Percentiles rank a stretch among this genome's conserved stretches.
These are phyloP conservation scores for Chaetomium strumarium DNA, from an alignment of 2,329 filamentous ascomycete genomes.

Conservation along the genomic window DNA sequence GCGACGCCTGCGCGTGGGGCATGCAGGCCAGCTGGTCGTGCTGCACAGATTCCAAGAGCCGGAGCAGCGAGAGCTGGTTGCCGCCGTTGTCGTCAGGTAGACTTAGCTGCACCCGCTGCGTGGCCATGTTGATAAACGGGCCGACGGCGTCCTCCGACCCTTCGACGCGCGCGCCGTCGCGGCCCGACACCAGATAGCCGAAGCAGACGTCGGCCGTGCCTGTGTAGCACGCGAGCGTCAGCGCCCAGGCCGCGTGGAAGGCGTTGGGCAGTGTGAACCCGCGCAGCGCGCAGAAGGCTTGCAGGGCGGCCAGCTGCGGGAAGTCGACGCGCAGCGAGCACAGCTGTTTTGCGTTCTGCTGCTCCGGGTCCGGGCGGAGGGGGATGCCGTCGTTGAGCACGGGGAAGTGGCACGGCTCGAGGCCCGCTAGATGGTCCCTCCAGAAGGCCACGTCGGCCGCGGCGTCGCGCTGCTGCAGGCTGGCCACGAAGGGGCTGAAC, in stretches of 20 bases:
- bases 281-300: constrained; percentile 34
- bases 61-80: constrained; percentile 7
- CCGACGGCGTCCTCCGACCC: constrained; percentile 22
- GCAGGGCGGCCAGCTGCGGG: constrained; percentile 24
- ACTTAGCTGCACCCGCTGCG: constrained; percentile 17
- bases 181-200: constrained; percentile 35
- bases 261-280: constrained; percentile 44
- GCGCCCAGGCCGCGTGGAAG: constrained; percentile 35
- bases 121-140: constrained; percentile 26
- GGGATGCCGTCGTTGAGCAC: constrained; percentile 19
- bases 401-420: constrained; percentile 43
- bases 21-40: constrained; percentile 22
- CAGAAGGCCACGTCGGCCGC: constrained; percentile 31
- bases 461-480: constrained; percentile 9
- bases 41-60: constrained; percentile 22
- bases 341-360: constrained; percentile 9
- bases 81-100: no score
- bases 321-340: constrained; percentile 23
- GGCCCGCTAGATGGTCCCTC: constrained; percentile 37
- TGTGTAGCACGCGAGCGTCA: constrained; percentile 34
- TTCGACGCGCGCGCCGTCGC: constrained; percentile 18
- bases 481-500: constrained; percentile 22
- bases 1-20: constrained; percentile 20
- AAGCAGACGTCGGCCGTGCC: constrained; percentile 36
- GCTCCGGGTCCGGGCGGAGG: no score